Evolutionary conservation across 2,329 filamentous ascomycete genomes (phyloP), one percentile per base, ranked within the genome.

Genomic region (Aureobasidium sp.): DNA sequence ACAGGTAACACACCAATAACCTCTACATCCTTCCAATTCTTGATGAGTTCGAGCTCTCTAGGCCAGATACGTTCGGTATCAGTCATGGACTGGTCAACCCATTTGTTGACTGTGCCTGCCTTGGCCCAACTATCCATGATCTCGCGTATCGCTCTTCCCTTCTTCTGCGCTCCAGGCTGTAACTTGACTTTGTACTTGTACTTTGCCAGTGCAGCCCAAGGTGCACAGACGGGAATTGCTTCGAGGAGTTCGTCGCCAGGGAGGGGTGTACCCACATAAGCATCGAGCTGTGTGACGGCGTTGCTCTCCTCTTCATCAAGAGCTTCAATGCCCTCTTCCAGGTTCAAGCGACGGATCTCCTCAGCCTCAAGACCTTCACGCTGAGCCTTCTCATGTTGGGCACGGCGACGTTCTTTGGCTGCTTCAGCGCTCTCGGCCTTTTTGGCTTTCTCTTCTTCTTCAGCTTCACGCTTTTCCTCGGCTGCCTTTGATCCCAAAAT

Each of bases 101-200:
- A 74, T 64, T 74, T 76, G 8, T 71, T 65, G 55, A 79, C 79
- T 59, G 78, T 79, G 7, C 85, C 83, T 55, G 86, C 90, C 23
- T 80, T 75, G 66, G 87, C 82, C 92, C 93, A 97, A 64, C 84
- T 83, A 53, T 87, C 85, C n/a, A 97, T 75, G 36, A 97, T 87
- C 75, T 97, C 93, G 72, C 90, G 90, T 52, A 96, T 86, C 0
- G 91, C 92, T 73, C 97, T 97, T 10, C 94, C 93, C 77, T 96
- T 96, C 81, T 97, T 99, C 66, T 87, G 82, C 0, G 86, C 77
- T 0, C 94, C 94, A 0, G 94, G 94, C 75, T 97, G 94, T 68
- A 99, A 75, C 79, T 99, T 99, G 60, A 87, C 90, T 75, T 95
- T 95, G 79, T 97, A 97, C 76, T 97, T 97, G 76, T 88, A 89